phyloP scores from a whole-genome alignment of 768 basidiomycete species.

The Panaeolus papilionaceus region DNA sequence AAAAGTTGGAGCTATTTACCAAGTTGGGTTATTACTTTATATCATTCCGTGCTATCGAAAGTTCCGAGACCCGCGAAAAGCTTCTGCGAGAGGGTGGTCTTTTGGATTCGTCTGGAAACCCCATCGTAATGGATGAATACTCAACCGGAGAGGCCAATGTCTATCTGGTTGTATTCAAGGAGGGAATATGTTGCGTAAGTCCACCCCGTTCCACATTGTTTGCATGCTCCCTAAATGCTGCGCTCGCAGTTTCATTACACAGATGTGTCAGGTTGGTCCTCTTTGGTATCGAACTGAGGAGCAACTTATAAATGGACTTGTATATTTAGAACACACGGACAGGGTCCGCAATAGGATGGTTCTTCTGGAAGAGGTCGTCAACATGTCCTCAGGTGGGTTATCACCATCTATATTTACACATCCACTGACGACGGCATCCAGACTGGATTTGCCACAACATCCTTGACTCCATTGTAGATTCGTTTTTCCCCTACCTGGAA shows the following conservation, averaged over 20 bases:
- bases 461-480: conserved; percentile 92
- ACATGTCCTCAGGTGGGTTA: conserved; percentile 73
- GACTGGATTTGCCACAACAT: conserved; percentile 96
- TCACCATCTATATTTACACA: background rate
- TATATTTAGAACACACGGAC: conserved; percentile 71
- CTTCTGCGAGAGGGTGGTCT: conserved; percentile 39
- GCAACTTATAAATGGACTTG: conserved; percentile 14
- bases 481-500: conserved; percentile 86
- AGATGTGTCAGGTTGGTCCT: conserved; percentile 67
- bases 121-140: conserved; percentile 42
- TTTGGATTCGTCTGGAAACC: conserved; percentile 30
- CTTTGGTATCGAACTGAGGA: conserved; percentile 17
- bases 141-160: conserved; percentile 78
- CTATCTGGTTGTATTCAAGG: conserved; percentile 89
- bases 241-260: conserved; percentile 82
- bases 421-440: conserved; percentile 33
- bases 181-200: conserved; percentile 82
- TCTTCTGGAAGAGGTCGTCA: conserved; percentile 62
- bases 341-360: conserved; percentile 76
- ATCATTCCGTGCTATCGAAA: conserved; percentile 84
- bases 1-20: conserved; percentile 89
- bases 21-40: conserved; percentile 93
- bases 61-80: conserved; percentile 48
- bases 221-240: conserved; percentile 11
- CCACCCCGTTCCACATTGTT: conserved; percentile 15